Evolutionary conservation across 805 yeast genomes (phyloP).

Genomic region (Lipomyces anomalus): DNA sequence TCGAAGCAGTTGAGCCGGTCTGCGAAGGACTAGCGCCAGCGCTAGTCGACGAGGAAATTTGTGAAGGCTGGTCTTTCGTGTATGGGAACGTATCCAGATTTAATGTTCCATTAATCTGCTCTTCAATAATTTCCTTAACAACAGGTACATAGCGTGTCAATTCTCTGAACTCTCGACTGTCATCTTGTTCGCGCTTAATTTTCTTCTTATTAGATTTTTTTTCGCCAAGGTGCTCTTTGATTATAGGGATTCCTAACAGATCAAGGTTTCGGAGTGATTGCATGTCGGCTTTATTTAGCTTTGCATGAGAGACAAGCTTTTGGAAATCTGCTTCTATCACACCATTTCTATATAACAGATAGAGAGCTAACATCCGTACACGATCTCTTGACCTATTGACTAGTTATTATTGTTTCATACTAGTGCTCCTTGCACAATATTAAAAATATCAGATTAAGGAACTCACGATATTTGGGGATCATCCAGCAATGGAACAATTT

Average conservation of each 20-base stretch:
- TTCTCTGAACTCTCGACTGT: conserved; percentile 31
- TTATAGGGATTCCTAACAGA: conserved; percentile 51
- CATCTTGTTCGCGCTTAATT: conserved; percentile 18
- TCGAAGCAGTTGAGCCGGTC: too few relatives aligned
- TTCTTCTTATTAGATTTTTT: conserved; percentile 43
- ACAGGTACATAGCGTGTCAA: conserved; percentile 66
- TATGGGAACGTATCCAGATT: conserved; percentile 64
- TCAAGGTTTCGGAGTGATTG: conserved; percentile 54
- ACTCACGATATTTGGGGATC: conserved; percentile 36
- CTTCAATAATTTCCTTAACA: conserved; percentile 51
- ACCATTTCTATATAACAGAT: conserved; percentile 79
- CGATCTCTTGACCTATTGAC: conserved; percentile 51
- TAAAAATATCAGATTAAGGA: neutral
- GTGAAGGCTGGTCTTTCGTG: conserved; percentile 63
- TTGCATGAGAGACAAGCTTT: conserved; percentile 57
- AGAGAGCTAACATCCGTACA: conserved; percentile 65
- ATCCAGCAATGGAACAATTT: conserved; percentile 49
- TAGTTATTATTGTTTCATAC: too few relatives aligned
- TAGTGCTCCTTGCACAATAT: neutral
- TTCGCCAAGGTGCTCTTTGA: conserved; percentile 39
- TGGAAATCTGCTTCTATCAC: conserved; percentile 64
- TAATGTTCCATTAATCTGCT: conserved; percentile 44
- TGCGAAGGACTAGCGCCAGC: too few relatives aligned
- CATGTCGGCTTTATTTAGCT: conserved; percentile 41
- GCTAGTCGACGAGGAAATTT: conserved; percentile 18